phyloP scores from a whole-genome alignment of 1,284 basidiomycete species.

The Apiotrichum gracile region DNA sequence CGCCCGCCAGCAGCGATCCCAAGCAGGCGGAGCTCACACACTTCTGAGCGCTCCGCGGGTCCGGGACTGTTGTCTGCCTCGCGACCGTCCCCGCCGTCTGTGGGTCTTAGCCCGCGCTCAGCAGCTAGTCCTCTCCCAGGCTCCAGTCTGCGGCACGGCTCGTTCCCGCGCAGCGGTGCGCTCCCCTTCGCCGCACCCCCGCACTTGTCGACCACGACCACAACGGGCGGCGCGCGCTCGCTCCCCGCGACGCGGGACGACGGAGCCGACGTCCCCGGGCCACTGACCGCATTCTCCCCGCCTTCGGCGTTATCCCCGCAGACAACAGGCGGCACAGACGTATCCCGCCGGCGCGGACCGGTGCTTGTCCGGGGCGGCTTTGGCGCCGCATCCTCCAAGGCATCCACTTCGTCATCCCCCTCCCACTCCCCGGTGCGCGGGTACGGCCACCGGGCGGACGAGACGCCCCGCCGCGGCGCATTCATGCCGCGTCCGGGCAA shows the following conservation, averaged over 20 bases:
- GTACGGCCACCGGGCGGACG: neutral
- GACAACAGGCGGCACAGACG: constrained; percentile 23
- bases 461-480: too few relatives aligned
- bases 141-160: neutral
- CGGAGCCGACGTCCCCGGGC: neutral
- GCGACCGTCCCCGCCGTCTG: neutral
- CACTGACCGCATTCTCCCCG: neutral
- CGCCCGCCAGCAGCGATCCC: neutral
- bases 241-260: neutral
- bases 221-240: neutral
- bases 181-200: neutral
- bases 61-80: neutral
- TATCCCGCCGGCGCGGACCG: constrained; percentile 28
- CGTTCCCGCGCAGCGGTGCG: neutral
- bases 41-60: neutral
- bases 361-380: constrained; percentile 47
- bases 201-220: neutral
- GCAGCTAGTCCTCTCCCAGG: neutral
- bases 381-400: constrained; percentile 12
- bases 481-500: too few relatives aligned
- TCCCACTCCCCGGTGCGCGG: constrained; percentile 23
- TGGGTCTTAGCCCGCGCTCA: neutral
- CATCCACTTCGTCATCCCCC: constrained; percentile 14
- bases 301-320: constrained; percentile 26
- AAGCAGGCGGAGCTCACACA: neutral